Evolutionary conservation across 2,329 filamentous ascomycete genomes (phyloP), one percentile per base, ranked within the genome.

Genomic region (Cladosporium velox): DNA sequence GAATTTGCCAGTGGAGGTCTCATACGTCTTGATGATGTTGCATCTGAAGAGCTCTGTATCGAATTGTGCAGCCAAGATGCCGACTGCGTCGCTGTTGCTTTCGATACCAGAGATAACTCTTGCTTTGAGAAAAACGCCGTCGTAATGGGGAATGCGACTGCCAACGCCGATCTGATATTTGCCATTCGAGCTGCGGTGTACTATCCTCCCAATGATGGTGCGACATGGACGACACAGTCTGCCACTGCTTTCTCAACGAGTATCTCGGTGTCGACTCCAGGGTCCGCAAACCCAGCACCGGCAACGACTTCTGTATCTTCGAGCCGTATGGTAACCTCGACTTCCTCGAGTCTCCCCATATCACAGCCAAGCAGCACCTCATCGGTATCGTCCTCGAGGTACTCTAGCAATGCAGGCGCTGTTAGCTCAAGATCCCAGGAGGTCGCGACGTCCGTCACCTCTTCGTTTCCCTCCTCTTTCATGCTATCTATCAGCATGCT

Each of bases 111-210:
- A n/a, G 52, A 61, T 11, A 51, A 41, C 26, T 62, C 52, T 14
- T 66, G 65, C 18, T 62, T n/a, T 6, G 32, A 66, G 26, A 63
- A 57, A 21, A 66, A 24, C 38, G 54, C 58, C 5, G 41, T 55
- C 4, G 26, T 59, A 2, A 24, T 35, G 5, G 58, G 65, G 10
- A 66, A 55, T 10, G 32, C 34, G 3, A 62, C 34, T 3, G 38
- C 59, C 7, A 63, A 54, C n/a, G 35, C 58, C n/a, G 62, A 62
- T 38, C 24, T 66, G 21, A 58, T 66, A 10, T 58, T 66, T 24
- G 47, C 59, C 2, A 30, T 65, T n/a, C 38, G 63, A 14, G 62
- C 60, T 14, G 60, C 30, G 18, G n/a, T 24, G 5, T 38, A 41
- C 34, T 55, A 58, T 58, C n/a, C n/a, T 28, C 21, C 34, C 32